Evolutionary conservation across 768 basidiomycete species (phyloP), one percentile per base, ranked within the genome.

Genomic region (Collybiopsis confluens): DNA sequence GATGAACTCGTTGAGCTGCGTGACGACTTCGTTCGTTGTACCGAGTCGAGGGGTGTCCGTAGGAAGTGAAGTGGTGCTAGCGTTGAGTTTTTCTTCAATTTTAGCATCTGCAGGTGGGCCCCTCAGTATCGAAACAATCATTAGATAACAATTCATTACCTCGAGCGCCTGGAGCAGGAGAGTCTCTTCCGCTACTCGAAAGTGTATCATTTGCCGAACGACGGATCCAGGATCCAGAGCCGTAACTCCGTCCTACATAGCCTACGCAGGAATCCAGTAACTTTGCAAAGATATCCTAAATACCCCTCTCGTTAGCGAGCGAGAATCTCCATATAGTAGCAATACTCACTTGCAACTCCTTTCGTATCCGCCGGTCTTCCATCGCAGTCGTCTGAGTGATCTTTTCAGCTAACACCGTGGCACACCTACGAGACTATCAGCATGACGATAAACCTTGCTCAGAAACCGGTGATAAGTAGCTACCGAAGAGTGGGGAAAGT

Each of bases 371-470:
- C 21, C 84, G 79, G 68, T 99, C 97, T 55, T 98, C 96, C 69
- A 96, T 79, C 0, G 92, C 92, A 4, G 89, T 85, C 0, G 94
- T 98, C 63, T 93, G 92, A 1, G 86, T 82, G 30, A 95, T 72
- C 64, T 93, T 92, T 58, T 91, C 90, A 0, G 88, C 84, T 18
- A 96, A 66, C 1, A 86, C 78, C n/a, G 81, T 81, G 36, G 92
- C 68, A 67, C 90, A 92, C 54, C 90, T 93, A 27, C n/a, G 49
- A 55, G 27, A 59, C 21, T 26, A n/a, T 54, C 48, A 58, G 6
- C 30, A 23, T 16, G 5, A 5, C 30, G n/a, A n/a, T 33, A 18
- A 30, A 23, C 18, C 13, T 35, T n/a, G 45, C 8, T 21, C 4
- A 48, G 6, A 13, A n/a, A n/a, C n/a, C 16, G n/a, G 15, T 9